These are phyloP conservation scores for Monilinia fructicola DNA, from an alignment of 2,329 filamentous ascomycete species.

Conservation along the genomic window DNA sequence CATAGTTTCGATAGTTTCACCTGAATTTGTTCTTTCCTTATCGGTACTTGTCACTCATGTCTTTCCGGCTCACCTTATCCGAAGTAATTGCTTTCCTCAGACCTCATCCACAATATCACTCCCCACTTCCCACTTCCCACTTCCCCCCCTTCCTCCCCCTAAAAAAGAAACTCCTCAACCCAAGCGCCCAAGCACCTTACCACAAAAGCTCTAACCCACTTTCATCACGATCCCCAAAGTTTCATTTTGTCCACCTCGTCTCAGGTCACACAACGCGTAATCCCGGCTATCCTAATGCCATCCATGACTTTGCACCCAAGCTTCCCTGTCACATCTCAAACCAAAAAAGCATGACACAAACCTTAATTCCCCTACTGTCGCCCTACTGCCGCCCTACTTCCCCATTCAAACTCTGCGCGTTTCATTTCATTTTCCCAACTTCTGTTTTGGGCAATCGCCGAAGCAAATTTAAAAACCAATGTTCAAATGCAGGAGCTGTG, in stretches of 20 bases:
- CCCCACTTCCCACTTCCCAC: not conserved
- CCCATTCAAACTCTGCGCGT: not conserved
- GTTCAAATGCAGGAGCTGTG: not conserved
- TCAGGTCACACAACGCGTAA: conserved; percentile 9
- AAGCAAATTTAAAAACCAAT: not conserved
- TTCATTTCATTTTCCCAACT: not conserved
- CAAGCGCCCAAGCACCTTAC: not conserved
- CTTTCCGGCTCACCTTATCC: not conserved
- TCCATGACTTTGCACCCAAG: not conserved
- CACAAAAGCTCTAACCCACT: not conserved
- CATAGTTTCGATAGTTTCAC: not conserved
- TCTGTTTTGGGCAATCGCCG: not conserved
- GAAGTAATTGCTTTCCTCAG: not conserved
- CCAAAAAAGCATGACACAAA: not conserved
- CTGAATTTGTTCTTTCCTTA: not conserved
- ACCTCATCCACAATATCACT: not conserved
- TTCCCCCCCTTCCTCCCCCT: not conserved
- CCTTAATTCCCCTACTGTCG: not conserved
- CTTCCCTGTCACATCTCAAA: not conserved
- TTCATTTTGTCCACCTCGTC: conserved; percentile 1
- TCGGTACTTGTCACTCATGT: not conserved
- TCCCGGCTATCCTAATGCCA: not conserved
- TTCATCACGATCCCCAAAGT: not conserved
- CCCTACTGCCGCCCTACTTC: not conserved
- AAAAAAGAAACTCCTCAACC: not conserved